Evolutionary conservation across 2,329 filamentous ascomycete species (phyloP).

Genomic region (Fusarium chuoi): DNA sequence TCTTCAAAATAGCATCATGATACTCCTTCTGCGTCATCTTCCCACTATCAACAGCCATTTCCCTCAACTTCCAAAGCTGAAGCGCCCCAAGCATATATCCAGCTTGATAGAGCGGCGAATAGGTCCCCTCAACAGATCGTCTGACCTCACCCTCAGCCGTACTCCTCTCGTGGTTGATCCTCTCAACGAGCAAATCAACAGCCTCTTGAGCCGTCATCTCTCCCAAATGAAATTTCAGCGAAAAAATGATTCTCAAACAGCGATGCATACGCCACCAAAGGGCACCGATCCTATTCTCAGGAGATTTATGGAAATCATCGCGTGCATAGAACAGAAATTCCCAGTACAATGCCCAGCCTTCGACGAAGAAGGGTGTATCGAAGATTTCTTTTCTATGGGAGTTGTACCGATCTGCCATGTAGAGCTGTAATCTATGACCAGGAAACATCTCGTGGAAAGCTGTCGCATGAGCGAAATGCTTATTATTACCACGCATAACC

Average conservation of each 20-base stretch:
- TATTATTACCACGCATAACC: constrained; percentile 33
- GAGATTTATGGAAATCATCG: constrained; percentile 27
- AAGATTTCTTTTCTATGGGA: constrained; percentile 27
- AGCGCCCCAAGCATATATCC: constrained; percentile 29
- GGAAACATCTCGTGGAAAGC: constrained; percentile 36
- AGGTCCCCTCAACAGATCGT: constrained; percentile 26
- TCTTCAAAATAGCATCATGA: constrained; percentile 29
- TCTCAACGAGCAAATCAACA: constrained; percentile 11
- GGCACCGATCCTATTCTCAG: constrained; percentile 26
- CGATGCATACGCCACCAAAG: constrained; percentile 36
- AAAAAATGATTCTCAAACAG: constrained; percentile 21
- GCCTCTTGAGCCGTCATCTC: constrained; percentile 35
- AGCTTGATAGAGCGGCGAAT: constrained; percentile 29
- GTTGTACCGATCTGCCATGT: constrained; percentile 32
- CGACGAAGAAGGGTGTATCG: constrained; percentile 27
- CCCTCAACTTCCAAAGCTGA: constrained; percentile 27
- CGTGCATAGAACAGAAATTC: constrained; percentile 27
- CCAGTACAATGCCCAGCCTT: constrained; percentile 34
- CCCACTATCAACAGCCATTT: constrained; percentile 17
- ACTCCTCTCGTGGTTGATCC: constrained; percentile 24
- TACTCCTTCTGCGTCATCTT: constrained; percentile 27
- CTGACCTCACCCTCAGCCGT: constrained; percentile 28
- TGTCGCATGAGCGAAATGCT: constrained; percentile 19
- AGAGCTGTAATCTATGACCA: constrained; percentile 18
- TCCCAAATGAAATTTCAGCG: constrained; percentile 19